Base-by-base conservation (phyloP, 345 rosid genomes). In the Combretum micranthum region DNA sequence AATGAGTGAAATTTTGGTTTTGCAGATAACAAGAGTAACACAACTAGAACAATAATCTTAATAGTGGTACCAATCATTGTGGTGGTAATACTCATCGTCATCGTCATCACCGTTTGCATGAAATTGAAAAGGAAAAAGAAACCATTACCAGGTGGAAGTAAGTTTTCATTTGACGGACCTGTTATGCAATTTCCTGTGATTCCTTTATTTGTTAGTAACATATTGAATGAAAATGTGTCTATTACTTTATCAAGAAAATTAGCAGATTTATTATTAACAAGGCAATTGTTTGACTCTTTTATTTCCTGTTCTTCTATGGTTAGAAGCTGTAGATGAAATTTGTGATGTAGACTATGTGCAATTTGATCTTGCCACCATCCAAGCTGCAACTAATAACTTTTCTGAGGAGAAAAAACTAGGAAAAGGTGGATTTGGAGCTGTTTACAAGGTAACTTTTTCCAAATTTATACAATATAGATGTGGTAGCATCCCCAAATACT, bases 401-500 rank as follows among this genome's bases (percentile, higher is more conserved):
- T 57, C 71, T 12, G 57, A 54, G 10, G 16, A 19, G 15, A 69
- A 62, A 26, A 73, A 61, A 63, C 57, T 69, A 2, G 77, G 68
- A 57, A 61, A 67, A 73, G 77, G 74, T 20, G 77, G 77, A 56
- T 73, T 69, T 21, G 74, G 74, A 14, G 71, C 62, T 53, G 74
- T 65, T 62, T 73, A 70, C 56, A 66, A 70, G 58, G 78, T 73
- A 51, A 17, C 1, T 10, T 16, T 18, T 54, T 14, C 51, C 47
- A 19, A 19, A 6, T 20, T 70, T 20, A 25, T 23, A 51, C 4
- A 22, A 32, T 12, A 18, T 32, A 21, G 20, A 12, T 12, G 5
- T 50, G 26, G 45, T 52, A 1, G 11, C 10, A 22, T 46, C 2
- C n/a, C n/a, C n/a, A n/a, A n/a, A n/a, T n/a, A n/a, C n/a, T n/a